Base-by-base conservation (phyloP, 495 filamentous ascomycete genomes). In the Lasiosphaeria miniovina region DNA sequence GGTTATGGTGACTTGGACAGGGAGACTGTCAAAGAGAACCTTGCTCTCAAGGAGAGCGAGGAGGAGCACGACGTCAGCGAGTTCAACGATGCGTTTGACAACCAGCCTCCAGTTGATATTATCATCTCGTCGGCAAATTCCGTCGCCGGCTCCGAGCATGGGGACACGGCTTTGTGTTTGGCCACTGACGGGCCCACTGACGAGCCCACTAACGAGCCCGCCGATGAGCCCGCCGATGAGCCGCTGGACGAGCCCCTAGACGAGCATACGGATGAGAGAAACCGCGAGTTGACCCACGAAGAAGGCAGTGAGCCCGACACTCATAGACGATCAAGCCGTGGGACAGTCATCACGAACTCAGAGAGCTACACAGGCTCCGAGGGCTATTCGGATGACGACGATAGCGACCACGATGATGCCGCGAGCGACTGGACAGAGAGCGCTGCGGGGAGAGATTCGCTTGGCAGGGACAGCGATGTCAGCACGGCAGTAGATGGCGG, bases 301-400 rank as follows among this genome's bases (percentile, higher is more conserved):
- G 38, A 49, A 4, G 54, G n/a, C 14, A 69, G 64, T 57, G 73
- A 77, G 35, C 58, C 63, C 0, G 67, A 62, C 12, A 70, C 64
- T 2, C 61, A 68, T 8, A 60, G 74, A 15, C 55, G 68, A 43
- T 66, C 68, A 4, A 74, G 71, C 57, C 57, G 67, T 0, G 74
- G 68, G 52, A 81, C 76, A 41, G 76, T 81, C 45, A 74, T 80
- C 64, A 88, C 88, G 9, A 84, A 87, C 61, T 86, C 87, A 32
- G 67, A 66, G 33, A 65, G 80, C 4, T 74, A 81, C 7, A 87
- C 85, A 33, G 81, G 77, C 36, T 49, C 59, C 9, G 61, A 55
- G 1, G 71, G 66, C 2, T 67, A 63, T 24, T 63, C 60, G 10
- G 63, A 65, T 46, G 40, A 54, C 35, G 58, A 60, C 15, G 59